These are phyloP conservation scores for Saturnispora serradocipensis DNA, from an alignment of 805 yeast genomes.

Conservation along the genomic window DNA sequence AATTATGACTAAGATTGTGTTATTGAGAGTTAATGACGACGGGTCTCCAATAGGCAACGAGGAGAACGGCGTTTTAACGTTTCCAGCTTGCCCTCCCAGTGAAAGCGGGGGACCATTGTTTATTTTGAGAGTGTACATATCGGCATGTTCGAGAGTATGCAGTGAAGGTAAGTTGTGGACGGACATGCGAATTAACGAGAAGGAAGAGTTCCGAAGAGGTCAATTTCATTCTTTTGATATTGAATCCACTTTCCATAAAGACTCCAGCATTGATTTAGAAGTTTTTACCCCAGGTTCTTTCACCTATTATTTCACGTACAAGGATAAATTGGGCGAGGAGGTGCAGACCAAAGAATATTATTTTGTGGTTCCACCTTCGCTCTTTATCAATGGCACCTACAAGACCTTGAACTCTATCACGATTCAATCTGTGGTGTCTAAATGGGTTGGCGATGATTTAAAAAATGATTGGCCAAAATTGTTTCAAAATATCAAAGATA, in stretches of 20 bases:
- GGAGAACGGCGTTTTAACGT: conserved; percentile 39
- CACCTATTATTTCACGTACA: conserved; percentile 60
- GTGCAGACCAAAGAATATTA: conserved; percentile 37
- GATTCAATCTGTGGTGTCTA: conserved; percentile 78
- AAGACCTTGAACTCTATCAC: conserved; percentile 72
- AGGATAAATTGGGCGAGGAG: conserved; percentile 23
- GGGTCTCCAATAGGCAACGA: conserved; percentile 38
- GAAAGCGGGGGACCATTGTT: conserved; percentile 32
- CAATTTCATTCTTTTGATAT: conserved; percentile 44
- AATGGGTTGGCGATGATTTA: conserved; percentile 71
- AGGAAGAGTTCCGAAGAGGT: conserved; percentile 44
- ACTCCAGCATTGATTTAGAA: conserved; percentile 49
- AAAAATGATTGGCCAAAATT: conserved; percentile 53
- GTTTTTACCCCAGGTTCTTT: conserved; percentile 72
- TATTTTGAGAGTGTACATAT: conserved; percentile 49
- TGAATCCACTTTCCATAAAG: conserved; percentile 52
- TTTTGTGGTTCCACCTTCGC: conserved; percentile 74
- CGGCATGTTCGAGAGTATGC: conserved; percentile 67
- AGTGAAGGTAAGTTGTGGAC: conserved; percentile 66
- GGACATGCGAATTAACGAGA: conserved; percentile 49
- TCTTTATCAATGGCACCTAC: conserved; percentile 44
- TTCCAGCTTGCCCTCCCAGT: conserved; percentile 38
- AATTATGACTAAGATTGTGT: conserved; percentile 31
- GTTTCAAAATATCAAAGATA: conserved; percentile 50
- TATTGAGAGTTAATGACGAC: conserved; percentile 36